Conservation (phyloP, 2,329 filamentous ascomycete genomes). For the Fusarium pininemorale region DNA sequence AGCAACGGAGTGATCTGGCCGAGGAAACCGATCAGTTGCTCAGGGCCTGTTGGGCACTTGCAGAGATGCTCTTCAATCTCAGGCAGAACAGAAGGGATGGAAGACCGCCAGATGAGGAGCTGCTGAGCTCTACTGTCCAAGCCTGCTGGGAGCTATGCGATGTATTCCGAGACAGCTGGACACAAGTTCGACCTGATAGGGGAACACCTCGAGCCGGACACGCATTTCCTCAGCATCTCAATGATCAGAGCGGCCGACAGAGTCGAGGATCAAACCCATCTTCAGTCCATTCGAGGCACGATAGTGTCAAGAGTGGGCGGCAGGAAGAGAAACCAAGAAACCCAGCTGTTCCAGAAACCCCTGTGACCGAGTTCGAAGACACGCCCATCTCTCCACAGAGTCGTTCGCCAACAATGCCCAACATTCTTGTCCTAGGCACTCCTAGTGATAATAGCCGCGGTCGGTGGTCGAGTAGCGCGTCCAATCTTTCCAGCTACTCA, state of each 20-base stretch:
- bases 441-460: constrained; percentile 66
- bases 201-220: constrained; percentile 86
- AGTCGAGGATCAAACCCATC: constrained; percentile 62
- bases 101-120: constrained; percentile 79
- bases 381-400: constrained; percentile 84
- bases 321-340: constrained; percentile 61
- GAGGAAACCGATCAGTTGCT: constrained; percentile 87
- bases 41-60: constrained; percentile 86
- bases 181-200: constrained; percentile 84
- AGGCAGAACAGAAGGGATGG: constrained; percentile 82
- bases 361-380: constrained; percentile 95
- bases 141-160: constrained; percentile 96
- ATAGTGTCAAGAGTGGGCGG: constrained; percentile 59
- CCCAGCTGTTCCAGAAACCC: constrained; percentile 79
- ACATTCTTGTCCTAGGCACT: constrained; percentile 87
- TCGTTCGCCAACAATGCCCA: constrained; percentile 77
- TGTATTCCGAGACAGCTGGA: constrained; percentile 92
- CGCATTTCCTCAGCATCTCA: constrained; percentile 70
- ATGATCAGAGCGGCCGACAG: constrained; percentile 59
- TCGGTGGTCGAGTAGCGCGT: constrained; percentile 84
- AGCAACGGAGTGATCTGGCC: constrained; percentile 80
- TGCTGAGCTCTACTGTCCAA: constrained; percentile 87
- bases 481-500: constrained; percentile 81
- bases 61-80: constrained; percentile 92
- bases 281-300: constrained; percentile 61